Base-by-base conservation (phyloP, 176 grass and related monocot genomes). In the Cocos nucifera region DNA sequence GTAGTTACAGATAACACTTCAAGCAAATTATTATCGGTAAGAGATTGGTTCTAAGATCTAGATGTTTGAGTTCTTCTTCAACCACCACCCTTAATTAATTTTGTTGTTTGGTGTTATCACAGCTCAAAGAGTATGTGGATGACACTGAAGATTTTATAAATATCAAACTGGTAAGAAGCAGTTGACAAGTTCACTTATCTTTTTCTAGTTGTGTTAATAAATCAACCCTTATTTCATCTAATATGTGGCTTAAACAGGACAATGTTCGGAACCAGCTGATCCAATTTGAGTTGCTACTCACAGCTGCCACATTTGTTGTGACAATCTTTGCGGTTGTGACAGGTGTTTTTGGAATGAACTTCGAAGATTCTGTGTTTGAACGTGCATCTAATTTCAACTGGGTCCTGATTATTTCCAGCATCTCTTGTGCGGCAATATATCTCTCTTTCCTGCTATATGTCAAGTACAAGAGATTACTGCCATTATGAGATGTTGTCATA, bases 271-370 rank as follows among this genome's bases (percentile, higher is more conserved):
- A 68, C 53, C 65, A 68, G 53, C 51, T 68, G 6, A 68, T 68
- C 65, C 65, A 68, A 53, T 56, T 56, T 17, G 65, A 68, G 65
- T 56, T 68, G 65, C 65, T 68, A 8, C 65, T 68, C 6, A n/a
- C 65, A 39, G 65, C 65, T 23, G 65, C 65, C 0, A 68, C 65
- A 0, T 68, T 68, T 56, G 65, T 68, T 24, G 65, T 68, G 26
- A 56, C 65, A 10, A 55, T 68, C n/a, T 68, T 68, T 23, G 65
- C 65, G 16, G 65, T 68, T 17, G 65, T 68, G 3, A 68, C 65
- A 4, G 65, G 65, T 55, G 65, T 68, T 28, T 68, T 68, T 68
- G 65, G 65, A 18, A 68, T 68, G 65, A 68, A 68, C 65, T 68
- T 68, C n/a, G 27, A 56, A 53, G 65, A 56, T 56, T 56, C 65